A percentile compares a stretch with the other conserved stretches of the same genome.
These are phyloP conservation scores for Saccharomyces uvarum DNA, from an alignment of 1,139 yeast genomes.

Conservation along the genomic window DNA sequence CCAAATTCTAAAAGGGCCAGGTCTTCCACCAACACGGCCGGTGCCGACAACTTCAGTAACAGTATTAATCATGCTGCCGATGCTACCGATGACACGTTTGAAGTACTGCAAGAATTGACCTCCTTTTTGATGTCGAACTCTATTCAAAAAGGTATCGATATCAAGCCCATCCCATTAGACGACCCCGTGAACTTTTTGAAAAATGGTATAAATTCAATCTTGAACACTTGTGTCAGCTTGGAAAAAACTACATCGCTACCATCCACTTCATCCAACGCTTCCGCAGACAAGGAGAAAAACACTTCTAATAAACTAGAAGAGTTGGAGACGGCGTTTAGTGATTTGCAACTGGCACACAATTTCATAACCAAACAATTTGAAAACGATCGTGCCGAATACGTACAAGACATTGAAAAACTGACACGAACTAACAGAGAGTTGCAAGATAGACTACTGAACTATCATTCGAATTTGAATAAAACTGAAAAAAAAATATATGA, in stretches of 20 bases:
- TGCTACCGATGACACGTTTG: slow-evolving; percentile 8
- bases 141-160: slow-evolving; percentile 24
- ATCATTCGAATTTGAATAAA: slow-evolving; percentile 19
- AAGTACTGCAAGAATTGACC: slow-evolving; percentile 24
- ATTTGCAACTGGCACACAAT: slow-evolving; percentile 31
- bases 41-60: neutral
- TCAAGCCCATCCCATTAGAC: slow-evolving; percentile 19
- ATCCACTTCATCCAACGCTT: neutral
- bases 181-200: slow-evolving; percentile 25
- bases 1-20: neutral
- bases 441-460: slow-evolving; percentile 25
- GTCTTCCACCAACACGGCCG: neutral
- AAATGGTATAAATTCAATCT: slow-evolving; percentile 21
- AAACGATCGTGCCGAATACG: slow-evolving; percentile 26
- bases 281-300: slow-evolving; percentile 4
- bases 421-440: slow-evolving; percentile 26
- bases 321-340: slow-evolving; percentile 28
- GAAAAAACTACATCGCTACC: neutral
- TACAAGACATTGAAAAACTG: slow-evolving; percentile 26
- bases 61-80: slow-evolving; percentile 4
- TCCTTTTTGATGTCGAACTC: slow-evolving; percentile 27
- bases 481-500: slow-evolving; percentile 16
- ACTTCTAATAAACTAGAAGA: slow-evolving; percentile 9
- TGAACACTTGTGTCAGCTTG: slow-evolving; percentile 6
- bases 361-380: slow-evolving; percentile 31